Base-by-base conservation (phyloP, 2,329 filamentous ascomycete genomes). In the Ceratocystis smalleyi region DNA sequence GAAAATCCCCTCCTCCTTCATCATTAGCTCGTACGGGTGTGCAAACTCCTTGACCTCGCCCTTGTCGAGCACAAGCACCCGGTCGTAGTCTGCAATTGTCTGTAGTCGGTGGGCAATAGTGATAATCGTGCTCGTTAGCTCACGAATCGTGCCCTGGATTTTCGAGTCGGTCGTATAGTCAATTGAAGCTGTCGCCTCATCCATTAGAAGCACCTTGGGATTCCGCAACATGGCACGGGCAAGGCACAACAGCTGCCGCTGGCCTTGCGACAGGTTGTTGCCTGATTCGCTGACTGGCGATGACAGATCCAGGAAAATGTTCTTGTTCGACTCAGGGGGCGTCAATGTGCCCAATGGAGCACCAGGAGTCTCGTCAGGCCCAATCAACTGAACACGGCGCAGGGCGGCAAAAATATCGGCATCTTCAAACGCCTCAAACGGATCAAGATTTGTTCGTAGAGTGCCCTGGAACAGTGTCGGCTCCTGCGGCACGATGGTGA, bases 21-120 rank as follows among this genome's bases (percentile, higher is more conserved):
- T 81, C 68, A 96, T 81, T 62, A 99, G 77, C 69, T 89, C 85
- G 77, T 86, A 91, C 0, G 94, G 94, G 71, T 95, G 87, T n/a
- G 85, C 94, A 72, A 83, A 99, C 75, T 99, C 92, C 4, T 94
- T 81, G 22, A 97, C 87, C 66, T 82, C 76, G 8, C 94, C 94
- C 73, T 91, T 89, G 71, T 99, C 94, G 3, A 99, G 79, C 12
- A 99, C 91, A 17, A 99, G 78, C 15, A 99, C 92, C 77, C 95
- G 96, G 76, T 99, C 94, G 71, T 97, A 99, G 73, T 99, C 94
- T 32, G 94, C 91, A 74, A 99, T 97, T 0, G 94, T 99, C 72
- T 96, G 91, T 68, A 99, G 79, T 19, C 94, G 84, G 75, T 99
- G 94, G 0, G 94, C 94, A 71, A 99, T 97, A 0, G 94, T 97